Conservation (phyloP, 345 rosid genomes). For the Turritis glabra region DNA sequence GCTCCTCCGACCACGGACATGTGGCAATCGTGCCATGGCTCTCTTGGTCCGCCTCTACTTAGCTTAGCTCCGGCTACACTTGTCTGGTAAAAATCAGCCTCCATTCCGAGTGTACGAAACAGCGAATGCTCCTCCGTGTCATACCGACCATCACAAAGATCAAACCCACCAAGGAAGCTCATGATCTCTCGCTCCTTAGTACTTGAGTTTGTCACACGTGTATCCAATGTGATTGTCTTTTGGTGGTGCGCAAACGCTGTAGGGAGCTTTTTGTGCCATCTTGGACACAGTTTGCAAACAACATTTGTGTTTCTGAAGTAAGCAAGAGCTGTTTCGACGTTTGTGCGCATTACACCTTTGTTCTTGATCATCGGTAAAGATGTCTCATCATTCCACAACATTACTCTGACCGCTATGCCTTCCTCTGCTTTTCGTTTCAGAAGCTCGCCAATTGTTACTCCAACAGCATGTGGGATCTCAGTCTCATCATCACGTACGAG, state of each 20-base stretch:
- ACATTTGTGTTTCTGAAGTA: constrained; percentile 72
- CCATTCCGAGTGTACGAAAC: constrained; percentile 58
- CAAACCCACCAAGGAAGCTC: constrained; percentile 87
- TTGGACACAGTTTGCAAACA: constrained; percentile 66
- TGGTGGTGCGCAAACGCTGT: constrained; percentile 88
- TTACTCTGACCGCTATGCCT: constrained; percentile 85
- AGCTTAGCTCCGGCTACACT: constrained; percentile 65
- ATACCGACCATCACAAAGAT: constrained; percentile 77
- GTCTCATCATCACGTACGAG: constrained; percentile 77
- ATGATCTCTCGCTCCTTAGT: constrained; percentile 57
- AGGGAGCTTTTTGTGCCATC: constrained; percentile 68
- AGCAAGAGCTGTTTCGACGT: constrained; percentile 62
- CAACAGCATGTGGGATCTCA: constrained; percentile 59
- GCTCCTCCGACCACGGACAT: constrained; percentile 67
- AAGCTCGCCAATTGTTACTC: constrained; percentile 73
- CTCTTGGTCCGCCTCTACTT: constrained; percentile 87
- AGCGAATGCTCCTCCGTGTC: constrained; percentile 85
- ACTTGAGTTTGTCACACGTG: constrained; percentile 33
- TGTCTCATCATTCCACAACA: constrained; percentile 89
- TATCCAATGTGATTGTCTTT: constrained; percentile 70
- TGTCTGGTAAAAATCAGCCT: constrained; percentile 69
- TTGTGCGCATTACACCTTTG: constrained; percentile 77
- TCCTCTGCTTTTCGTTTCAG: constrained; percentile 70
- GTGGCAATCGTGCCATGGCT: constrained; percentile 93
- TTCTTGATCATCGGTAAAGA: constrained; percentile 76